Evolutionary conservation across 495 filamentous ascomycete species (phyloP).

Genomic region (Patellaria atrata): DNA sequence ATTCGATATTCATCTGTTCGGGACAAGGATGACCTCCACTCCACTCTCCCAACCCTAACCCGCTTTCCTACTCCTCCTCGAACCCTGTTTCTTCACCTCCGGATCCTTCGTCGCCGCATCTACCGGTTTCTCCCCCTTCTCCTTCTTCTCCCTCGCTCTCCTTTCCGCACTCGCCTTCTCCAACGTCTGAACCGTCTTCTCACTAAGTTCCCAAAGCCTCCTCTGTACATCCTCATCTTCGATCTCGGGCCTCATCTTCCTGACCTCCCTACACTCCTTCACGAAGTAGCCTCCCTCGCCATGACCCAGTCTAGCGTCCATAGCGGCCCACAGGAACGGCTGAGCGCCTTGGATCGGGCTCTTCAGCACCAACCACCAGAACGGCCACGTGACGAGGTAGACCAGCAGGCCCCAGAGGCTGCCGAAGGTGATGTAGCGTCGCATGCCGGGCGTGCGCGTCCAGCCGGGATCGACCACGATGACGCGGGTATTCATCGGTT

Average conservation of each 20-base stretch:
- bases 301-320: conserved; percentile 56
- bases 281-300: conserved; percentile 55
- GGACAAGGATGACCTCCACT: conserved; percentile 4
- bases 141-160: conserved; percentile 55
- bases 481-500: conserved; percentile 66
- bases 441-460: conserved; percentile 69
- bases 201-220: conserved; percentile 76
- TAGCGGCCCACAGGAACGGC: conserved; percentile 67
- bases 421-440: conserved; percentile 72
- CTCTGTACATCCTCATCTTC: conserved; percentile 63
- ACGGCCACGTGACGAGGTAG: conserved; percentile 62
- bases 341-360: conserved; percentile 70
- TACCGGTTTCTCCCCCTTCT: conserved; percentile 33
- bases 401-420: conserved; percentile 64
- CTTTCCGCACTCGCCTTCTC: conserved; percentile 67
- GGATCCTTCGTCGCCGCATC: conserved; percentile 28
- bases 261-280: conserved; percentile 75
- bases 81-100: conserved; percentile 14
- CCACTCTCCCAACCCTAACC: not conserved
- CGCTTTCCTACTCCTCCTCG: conserved; percentile 11
- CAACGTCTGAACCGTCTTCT: conserved; percentile 63
- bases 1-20: conserved; percentile 2
- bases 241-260: conserved; percentile 57
- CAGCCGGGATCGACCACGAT: conserved; percentile 77
- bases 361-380: conserved; percentile 84